Percentiles rank a stretch among this genome's conserved stretches.
phyloP scores from a whole-genome alignment of 2,329 filamentous ascomycete species.

The Pseudogymnoascus sp. region DNA sequence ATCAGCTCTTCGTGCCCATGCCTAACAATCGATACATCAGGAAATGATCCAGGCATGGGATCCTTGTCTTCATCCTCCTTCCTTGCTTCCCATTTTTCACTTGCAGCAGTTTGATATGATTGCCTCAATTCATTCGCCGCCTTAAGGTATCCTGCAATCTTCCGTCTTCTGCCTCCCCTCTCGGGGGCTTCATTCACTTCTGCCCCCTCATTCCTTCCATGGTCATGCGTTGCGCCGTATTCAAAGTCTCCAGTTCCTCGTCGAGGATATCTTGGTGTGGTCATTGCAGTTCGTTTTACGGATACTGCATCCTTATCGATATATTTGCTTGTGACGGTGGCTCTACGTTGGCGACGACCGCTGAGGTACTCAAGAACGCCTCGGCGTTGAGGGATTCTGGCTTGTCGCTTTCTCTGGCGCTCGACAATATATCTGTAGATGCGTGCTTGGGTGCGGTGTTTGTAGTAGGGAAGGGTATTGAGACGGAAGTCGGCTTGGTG shows the following conservation, averaged over 20 bases:
- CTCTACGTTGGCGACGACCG: conserved; percentile 26
- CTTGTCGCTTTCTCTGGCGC: conserved; percentile 48
- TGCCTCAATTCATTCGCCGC: conserved; percentile 66
- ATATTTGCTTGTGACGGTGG: not conserved
- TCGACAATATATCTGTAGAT: conserved; percentile 68
- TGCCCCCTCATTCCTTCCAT: conserved; percentile 23
- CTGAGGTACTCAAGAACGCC: conserved; percentile 39
- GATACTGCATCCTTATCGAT: conserved; percentile 24
- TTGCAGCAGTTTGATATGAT: conserved; percentile 50
- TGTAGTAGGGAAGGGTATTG: conserved; percentile 64
- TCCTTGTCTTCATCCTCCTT: conserved; percentile 37
- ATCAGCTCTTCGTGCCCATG: conserved; percentile 87
- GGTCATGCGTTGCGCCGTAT: conserved; percentile 13
- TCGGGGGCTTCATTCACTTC: conserved; percentile 38
- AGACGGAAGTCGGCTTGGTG: conserved; percentile 63
- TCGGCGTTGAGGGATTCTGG: conserved; percentile 38
- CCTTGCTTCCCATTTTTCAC: conserved; percentile 37
- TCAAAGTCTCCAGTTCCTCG: conserved; percentile 14
- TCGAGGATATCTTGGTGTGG: conserved; percentile 24
- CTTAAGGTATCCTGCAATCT: conserved; percentile 64
- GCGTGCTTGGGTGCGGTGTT: conserved; percentile 62
- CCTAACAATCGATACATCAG: conserved; percentile 71
- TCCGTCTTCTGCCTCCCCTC: conserved; percentile 66
- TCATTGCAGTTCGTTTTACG: conserved; percentile 19
- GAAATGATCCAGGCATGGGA: conserved; percentile 68